A percentile compares a stretch with the other conserved stretches of the same genome.
phyloP scores from a whole-genome alignment of 805 yeast genomes.

The Diddensiella santjacobensis region DNA sequence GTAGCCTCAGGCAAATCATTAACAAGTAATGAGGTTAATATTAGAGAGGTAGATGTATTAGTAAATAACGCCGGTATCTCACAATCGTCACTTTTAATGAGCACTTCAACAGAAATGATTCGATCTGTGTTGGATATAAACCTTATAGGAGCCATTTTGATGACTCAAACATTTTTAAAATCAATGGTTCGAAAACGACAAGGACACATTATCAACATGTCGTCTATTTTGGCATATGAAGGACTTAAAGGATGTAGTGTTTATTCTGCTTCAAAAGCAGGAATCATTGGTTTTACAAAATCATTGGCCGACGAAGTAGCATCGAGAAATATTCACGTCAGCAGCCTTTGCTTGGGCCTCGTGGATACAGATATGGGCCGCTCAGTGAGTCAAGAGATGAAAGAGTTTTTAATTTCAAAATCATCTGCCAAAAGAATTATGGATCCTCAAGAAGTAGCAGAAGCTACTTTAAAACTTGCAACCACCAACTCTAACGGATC shows the following conservation, averaged over 20 bases:
- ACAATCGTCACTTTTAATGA: slow-evolving; percentile 49
- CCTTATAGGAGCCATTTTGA: slow-evolving; percentile 55
- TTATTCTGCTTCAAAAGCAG: slow-evolving; percentile 70
- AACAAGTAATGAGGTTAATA: slow-evolving; percentile 1
- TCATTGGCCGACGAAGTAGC: slow-evolving; percentile 59
- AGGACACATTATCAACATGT: slow-evolving; percentile 53
- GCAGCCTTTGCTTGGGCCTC: slow-evolving; percentile 66
- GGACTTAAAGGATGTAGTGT: slow-evolving; percentile 53
- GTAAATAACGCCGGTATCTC: slow-evolving; percentile 59
- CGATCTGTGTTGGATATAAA: slow-evolving; percentile 50
- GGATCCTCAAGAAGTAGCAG: slow-evolving; percentile 21
- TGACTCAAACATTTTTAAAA: slow-evolving; percentile 50
- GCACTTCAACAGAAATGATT: slow-evolving; percentile 42
- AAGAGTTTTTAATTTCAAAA: slow-evolving; percentile 12
- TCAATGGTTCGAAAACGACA: slow-evolving; percentile 44
- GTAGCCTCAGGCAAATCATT: slow-evolving; percentile 20
- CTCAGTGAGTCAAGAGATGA: slow-evolving; percentile 6
- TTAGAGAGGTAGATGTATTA: slow-evolving; percentile 39
- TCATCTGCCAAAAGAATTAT: slow-evolving; percentile 12
- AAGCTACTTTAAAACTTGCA: slow-evolving; percentile 20
- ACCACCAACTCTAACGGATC: background rate
- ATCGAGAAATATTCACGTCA: slow-evolving; percentile 52
- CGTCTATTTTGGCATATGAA: slow-evolving; percentile 57
- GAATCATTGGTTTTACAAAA: slow-evolving; percentile 57
- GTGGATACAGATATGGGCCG: slow-evolving; percentile 58